A percentile compares a stretch with the other conserved stretches of the same genome.
These are phyloP conservation scores for Talaromyces sp. DNA, from an alignment of 2,329 filamentous ascomycete genomes.

Conservation along the genomic window DNA sequence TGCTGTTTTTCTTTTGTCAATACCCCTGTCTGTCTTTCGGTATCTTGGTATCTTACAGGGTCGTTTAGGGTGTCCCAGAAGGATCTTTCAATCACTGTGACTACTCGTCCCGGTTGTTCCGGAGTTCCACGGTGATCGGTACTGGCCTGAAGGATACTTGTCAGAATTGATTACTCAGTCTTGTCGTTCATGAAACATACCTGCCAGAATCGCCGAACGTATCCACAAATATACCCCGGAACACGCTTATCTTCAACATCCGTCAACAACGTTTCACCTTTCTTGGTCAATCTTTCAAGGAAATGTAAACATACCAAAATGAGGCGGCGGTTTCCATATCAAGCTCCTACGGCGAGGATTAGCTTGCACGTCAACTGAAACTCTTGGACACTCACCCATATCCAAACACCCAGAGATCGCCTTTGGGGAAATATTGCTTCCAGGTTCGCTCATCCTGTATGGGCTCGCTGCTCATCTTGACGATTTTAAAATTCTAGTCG, in stretches of 20 bases:
- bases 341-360: conserved; percentile 58
- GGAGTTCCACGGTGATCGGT: conserved; percentile 93
- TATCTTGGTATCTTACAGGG: conserved; percentile 45
- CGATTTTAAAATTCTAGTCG: neutral
- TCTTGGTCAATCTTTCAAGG: neutral
- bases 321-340: conserved; percentile 97
- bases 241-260: conserved; percentile 63
- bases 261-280: neutral
- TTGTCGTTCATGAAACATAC: conserved; percentile 49
- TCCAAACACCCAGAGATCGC: conserved; percentile 92
- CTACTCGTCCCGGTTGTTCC: conserved; percentile 79
- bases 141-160: too few species aligned
- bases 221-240: conserved; percentile 86
- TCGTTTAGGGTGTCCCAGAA: conserved; percentile 73
- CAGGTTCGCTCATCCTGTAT: conserved; percentile 28
- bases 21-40: conserved; percentile 9
- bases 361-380: neutral
- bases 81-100: conserved; percentile 78
- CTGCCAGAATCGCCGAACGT: conserved; percentile 97
- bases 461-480: conserved; percentile 1
- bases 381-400: conserved; percentile 65
- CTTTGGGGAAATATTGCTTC: conserved; percentile 37
- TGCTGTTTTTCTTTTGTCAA: conserved; percentile 20
- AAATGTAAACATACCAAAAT: conserved; percentile 64
- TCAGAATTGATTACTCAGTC: too few species aligned